Percentiles rank a stretch among this genome's conserved stretches.
Conservation (phyloP, 805 yeast genomes). For the Ogataea zsoltii region DNA sequence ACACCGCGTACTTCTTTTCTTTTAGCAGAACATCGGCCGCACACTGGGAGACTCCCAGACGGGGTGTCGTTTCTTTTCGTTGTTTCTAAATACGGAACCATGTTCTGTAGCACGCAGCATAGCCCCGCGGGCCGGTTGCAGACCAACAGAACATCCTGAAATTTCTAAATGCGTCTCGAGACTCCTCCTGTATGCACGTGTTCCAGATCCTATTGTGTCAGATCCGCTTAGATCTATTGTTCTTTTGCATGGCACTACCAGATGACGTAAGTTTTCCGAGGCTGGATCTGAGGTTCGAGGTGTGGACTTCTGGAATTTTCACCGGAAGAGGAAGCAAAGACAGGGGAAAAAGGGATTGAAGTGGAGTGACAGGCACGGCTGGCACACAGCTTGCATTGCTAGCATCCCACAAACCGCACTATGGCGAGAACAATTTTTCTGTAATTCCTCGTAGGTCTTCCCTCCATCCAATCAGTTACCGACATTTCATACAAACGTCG, state of each 20-base stretch:
- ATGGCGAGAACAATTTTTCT: too few species aligned
- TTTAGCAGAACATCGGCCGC: conserved; percentile 2
- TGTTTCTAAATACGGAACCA: neutral
- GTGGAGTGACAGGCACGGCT: too few species aligned
- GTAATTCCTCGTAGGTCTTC: too few species aligned
- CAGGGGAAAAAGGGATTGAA: neutral
- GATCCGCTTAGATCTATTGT: neutral
- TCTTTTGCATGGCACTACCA: neutral
- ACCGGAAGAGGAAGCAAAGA: neutral
- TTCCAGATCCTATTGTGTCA: neutral
- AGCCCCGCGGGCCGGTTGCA: neutral
- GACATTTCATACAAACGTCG: too few species aligned
- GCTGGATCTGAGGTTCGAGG: neutral
- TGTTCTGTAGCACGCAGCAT: conserved; percentile 1
- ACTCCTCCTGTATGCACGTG: conserved; percentile 1
- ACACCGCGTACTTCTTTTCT: conserved; percentile 4
- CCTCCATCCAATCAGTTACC: too few species aligned
- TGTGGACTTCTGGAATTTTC: neutral
- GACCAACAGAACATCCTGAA: conserved; percentile 2
- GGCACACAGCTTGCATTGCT: too few species aligned
- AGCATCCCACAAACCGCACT: too few species aligned
- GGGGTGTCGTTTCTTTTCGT: neutral
- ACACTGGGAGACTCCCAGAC: neutral
- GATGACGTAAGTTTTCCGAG: neutral
- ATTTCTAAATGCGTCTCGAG: conserved; percentile 4